Evolutionary conservation across 2,329 filamentous ascomycete genomes (phyloP).

Genomic region (Cladosporium sp.): DNA sequence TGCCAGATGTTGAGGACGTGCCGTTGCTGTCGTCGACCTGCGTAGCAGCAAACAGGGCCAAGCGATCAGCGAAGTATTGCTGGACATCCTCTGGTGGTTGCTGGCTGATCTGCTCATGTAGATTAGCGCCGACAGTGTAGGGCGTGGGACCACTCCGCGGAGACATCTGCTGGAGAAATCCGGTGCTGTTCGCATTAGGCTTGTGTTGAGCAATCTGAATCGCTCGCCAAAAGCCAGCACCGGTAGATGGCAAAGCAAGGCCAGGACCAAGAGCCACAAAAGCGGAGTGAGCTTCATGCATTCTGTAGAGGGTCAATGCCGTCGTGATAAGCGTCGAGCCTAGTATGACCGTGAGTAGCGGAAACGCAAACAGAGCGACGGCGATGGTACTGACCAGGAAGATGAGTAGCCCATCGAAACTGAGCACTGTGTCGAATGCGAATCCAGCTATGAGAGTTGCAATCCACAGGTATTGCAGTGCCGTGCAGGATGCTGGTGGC

Average conservation of each 20-base stretch:
- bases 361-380: background rate
- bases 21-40: background rate
- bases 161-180: background rate
- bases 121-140: background rate
- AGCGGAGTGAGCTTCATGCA: background rate
- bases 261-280: background rate
- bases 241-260: background rate
- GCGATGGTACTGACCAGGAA: background rate
- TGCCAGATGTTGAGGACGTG: background rate
- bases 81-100: conserved; percentile 62
- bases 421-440: background rate
- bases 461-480: background rate
- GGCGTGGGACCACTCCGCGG: background rate
- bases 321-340: background rate
- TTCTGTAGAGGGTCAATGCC: background rate
- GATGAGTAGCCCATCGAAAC: background rate
- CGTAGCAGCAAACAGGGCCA: conserved; percentile 59
- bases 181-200: background rate
- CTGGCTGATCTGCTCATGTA: background rate
- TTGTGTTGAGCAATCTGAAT: background rate
- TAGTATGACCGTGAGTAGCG: background rate
- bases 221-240: background rate
- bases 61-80: conserved; percentile 71
- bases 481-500: background rate
- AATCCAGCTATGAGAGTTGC: background rate